A percentile compares a stretch with the other conserved stretches of the same genome.
Evolutionary conservation across 2,329 filamentous ascomycete species (phyloP).

Genomic region (Colletotrichum agaves): DNA sequence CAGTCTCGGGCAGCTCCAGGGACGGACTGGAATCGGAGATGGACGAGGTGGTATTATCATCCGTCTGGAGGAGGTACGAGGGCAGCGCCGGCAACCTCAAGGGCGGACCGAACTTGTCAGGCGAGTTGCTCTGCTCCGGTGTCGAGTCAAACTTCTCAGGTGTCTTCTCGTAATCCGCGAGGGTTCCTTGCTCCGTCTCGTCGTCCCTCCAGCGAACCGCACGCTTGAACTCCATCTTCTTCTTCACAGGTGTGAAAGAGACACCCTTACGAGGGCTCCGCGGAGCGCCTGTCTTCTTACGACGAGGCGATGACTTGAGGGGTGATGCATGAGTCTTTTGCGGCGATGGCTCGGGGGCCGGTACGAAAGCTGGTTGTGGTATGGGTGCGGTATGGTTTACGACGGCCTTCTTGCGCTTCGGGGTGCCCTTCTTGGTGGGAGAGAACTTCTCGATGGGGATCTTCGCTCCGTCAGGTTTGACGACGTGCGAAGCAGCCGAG

Average conservation of each 20-base stretch:
- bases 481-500: slow-evolving; percentile 80
- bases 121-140: slow-evolving; percentile 61
- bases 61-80: slow-evolving; percentile 56
- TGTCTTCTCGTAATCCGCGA: slow-evolving; percentile 93
- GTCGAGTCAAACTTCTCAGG: slow-evolving; percentile 74
- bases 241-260: slow-evolving; percentile 84
- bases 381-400: slow-evolving; percentile 56
- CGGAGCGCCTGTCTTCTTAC: slow-evolving; percentile 71
- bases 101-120: slow-evolving; percentile 51
- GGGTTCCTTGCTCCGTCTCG: slow-evolving; percentile 79
- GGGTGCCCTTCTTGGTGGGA: slow-evolving; percentile 78
- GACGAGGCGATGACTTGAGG: slow-evolving; percentile 81
- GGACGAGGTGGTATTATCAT: slow-evolving; percentile 59
- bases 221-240: slow-evolving; percentile 76
- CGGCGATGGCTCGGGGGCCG: slow-evolving; percentile 42
- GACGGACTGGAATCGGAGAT: slow-evolving; percentile 67
- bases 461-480: slow-evolving; percentile 84
- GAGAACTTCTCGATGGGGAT: slow-evolving; percentile 74
- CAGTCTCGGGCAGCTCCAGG: slow-evolving; percentile 62
- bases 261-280: slow-evolving; percentile 70
- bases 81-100: slow-evolving; percentile 55
- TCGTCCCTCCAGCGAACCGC: slow-evolving; percentile 94
- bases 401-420: slow-evolving; percentile 74
- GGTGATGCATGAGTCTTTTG: slow-evolving; percentile 62
- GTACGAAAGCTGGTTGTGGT: slow-evolving; percentile 54